phyloP scores from a whole-genome alignment of 495 filamentous ascomycete genomes.

The Rostrohypoxylon terebratum region DNA sequence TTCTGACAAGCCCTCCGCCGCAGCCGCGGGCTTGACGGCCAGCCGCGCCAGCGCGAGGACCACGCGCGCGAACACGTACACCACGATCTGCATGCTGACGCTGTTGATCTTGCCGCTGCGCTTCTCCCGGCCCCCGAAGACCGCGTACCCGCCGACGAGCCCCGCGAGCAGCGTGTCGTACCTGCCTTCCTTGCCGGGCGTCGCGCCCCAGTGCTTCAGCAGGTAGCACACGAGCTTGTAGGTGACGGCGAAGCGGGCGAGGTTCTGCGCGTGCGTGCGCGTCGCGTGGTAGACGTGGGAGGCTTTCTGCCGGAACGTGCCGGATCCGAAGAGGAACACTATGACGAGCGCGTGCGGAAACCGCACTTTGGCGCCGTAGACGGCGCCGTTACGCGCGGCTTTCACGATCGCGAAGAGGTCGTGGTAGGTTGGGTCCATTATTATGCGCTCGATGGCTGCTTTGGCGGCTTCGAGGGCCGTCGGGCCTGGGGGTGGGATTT shows the following conservation, averaged over 20 bases:
- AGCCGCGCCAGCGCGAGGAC: constrained; percentile 85
- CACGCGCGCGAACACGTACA: constrained; percentile 96
- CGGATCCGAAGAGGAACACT: constrained; percentile 93
- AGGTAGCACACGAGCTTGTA: constrained; percentile 85
- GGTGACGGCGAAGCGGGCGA: constrained; percentile 86
- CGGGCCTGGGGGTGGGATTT: neutral
- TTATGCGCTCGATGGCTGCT: constrained; percentile 70
- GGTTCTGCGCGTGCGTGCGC: constrained; percentile 88
- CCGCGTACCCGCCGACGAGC: constrained; percentile 87
- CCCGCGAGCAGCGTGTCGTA: constrained; percentile 93
- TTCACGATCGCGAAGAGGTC: constrained; percentile 87
- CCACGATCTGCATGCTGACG: constrained; percentile 97
- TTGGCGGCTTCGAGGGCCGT: constrained; percentile 38
- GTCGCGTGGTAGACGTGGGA: constrained; percentile 85
- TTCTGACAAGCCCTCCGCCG: constrained; percentile 8
- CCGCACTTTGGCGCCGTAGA: constrained; percentile 97
- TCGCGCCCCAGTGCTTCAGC: constrained; percentile 72
- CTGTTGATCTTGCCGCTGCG: constrained; percentile 73
- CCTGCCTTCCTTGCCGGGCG: constrained; percentile 61
- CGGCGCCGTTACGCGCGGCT: constrained; percentile 92
- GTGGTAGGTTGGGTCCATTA: constrained; percentile 85
- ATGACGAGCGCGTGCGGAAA: constrained; percentile 99
- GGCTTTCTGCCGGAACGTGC: constrained; percentile 83
- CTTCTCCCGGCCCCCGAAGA: constrained; percentile 78
- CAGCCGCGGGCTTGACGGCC: constrained; percentile 70